Base-by-base conservation (phyloP, 306 rosid genomes). In the Vigna mungo region DNA sequence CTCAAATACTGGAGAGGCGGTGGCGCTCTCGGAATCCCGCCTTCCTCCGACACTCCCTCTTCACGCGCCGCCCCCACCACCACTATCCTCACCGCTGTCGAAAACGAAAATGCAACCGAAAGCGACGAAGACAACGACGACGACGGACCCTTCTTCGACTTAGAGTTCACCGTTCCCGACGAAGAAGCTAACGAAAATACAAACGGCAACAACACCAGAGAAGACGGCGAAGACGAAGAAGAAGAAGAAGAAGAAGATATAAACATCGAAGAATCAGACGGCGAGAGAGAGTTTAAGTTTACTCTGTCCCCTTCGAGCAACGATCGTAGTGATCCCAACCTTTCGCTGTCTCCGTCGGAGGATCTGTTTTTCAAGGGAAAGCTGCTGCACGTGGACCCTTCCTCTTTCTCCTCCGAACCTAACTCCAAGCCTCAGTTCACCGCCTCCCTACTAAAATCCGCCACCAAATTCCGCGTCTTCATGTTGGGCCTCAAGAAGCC, bases 101-200 rank as follows among this genome's bases (percentile, higher is more conserved):
- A 43, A 16, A 79, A 62, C 25, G 43, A 56, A 7, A 70, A 69
- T 44, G 87, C 80, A 7, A 60, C 81, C 10, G 74, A 80, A 48
- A 37, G 21, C 3, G 89, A 71, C 0, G 23, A 13, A 1, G 71
- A 52, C 43, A 23, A 56, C 2, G 23, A 55, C 9, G 89, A 91
- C 25, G 96, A 95, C 2, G 97, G 99, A 0, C 97, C 99, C 6
- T 95, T 95, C 83, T 95, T 92, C 36, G 99, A 95, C 85, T 78
- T 95, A 71, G 97, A 92, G 84, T 92, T 95, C 23, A 68, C 96
- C 1, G 87, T 87, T 3, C 95, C 93, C 4, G 92, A 89, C 5
- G 93, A 83, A 43, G 76, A 36, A 4, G 74, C 5, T 21, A 68
- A 75, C 2, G 84, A 81, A 49, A 74, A 36, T 44, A 79, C 48